These are phyloP conservation scores for Macrophomina pseudophaseolina DNA, from an alignment of 2,329 filamentous ascomycete species.

Conservation along the genomic window DNA sequence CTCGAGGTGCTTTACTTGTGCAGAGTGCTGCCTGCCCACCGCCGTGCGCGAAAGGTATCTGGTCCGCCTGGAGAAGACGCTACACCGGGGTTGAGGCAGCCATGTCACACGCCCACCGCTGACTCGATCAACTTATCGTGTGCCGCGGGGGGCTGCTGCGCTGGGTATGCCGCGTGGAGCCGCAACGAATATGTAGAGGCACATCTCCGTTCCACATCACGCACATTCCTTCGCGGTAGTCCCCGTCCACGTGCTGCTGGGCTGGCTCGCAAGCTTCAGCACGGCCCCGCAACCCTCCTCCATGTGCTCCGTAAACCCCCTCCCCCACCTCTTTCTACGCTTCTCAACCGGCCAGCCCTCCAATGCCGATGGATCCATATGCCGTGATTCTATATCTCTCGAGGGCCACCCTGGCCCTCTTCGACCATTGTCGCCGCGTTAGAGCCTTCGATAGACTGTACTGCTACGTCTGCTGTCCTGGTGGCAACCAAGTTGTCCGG, in stretches of 20 bases:
- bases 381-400: too few relatives aligned
- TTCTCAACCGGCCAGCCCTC: background rate
- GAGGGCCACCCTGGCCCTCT: too few relatives aligned
- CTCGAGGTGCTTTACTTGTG: conserved; percentile 10
- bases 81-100: conserved; percentile 12
- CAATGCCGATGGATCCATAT: background rate
- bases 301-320: background rate
- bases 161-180: too few relatives aligned
- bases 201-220: background rate
- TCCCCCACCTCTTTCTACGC: background rate
- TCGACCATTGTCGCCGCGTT: too few relatives aligned
- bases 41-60: conserved; percentile 2
- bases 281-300: background rate
- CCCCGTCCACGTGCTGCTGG: background rate
- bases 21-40: conserved; percentile 21
- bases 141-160: background rate
- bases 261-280: background rate
- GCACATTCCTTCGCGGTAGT: background rate
- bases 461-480: too few relatives aligned
- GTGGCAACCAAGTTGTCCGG: too few relatives aligned
- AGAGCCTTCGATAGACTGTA: too few relatives aligned
- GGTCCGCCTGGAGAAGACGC: background rate
- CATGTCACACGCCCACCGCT: conserved; percentile 14
- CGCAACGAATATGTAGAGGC: too few relatives aligned
- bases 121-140: conserved; percentile 2